phyloP scores from a whole-genome alignment of 768 basidiomycete genomes.

The Piloderma croceum region DNA sequence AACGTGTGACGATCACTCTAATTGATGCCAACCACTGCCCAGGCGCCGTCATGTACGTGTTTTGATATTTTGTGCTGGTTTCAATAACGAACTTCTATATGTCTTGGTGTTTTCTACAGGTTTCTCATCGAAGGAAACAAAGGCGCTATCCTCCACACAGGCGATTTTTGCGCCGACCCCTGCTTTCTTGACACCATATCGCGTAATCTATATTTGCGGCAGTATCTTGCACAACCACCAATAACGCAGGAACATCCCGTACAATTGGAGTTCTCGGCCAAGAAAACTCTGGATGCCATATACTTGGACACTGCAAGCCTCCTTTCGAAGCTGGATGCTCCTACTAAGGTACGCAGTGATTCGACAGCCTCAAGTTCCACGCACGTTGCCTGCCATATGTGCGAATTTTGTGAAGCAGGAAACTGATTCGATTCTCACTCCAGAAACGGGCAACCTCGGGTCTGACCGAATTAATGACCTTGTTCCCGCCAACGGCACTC shows the following conservation, averaged over 20 bases:
- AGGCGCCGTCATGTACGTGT: constrained; percentile 80
- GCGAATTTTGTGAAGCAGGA: too few species aligned
- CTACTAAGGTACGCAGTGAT: constrained; percentile 47
- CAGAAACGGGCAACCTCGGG: constrained; percentile 65
- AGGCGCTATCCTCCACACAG: constrained; percentile 82
- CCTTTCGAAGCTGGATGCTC: constrained; percentile 45
- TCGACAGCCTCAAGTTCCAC: constrained; percentile 17
- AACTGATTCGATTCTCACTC: not conserved
- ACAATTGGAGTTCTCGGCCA: too few species aligned
- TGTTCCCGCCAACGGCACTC: constrained; percentile 57
- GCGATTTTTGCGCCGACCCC: constrained; percentile 86
- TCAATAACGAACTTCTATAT: not conserved
- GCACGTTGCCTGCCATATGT: constrained; percentile 16
- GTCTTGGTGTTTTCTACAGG: constrained; percentile 37
- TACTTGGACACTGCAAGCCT: constrained; percentile 79
- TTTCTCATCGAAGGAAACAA: constrained; percentile 71
- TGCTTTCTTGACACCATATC: constrained; percentile 66
- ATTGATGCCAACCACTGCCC: constrained; percentile 95
- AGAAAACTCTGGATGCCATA: constrained; percentile 63
- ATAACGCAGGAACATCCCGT: too few species aligned
- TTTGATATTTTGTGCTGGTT: not conserved
- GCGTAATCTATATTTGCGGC: constrained; percentile 66
- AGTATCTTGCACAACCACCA: constrained; percentile 67
- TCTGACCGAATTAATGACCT: constrained; percentile 61
- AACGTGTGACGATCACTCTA: constrained; percentile 67